Evolutionary conservation across 805 yeast genomes (phyloP), one percentile per base, ranked within the genome.

Genomic region (Kuraishia ogatae): DNA sequence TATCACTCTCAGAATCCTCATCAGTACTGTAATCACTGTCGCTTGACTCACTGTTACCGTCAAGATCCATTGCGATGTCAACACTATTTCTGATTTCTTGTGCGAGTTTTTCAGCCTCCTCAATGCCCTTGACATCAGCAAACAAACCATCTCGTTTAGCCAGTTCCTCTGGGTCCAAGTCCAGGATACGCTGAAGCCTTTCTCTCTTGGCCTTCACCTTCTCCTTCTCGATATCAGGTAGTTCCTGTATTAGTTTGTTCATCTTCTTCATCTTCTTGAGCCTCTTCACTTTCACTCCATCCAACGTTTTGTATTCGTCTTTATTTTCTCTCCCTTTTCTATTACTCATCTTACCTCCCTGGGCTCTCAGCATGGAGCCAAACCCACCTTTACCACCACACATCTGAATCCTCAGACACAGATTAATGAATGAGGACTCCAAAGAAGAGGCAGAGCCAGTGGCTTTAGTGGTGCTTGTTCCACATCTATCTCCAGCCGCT

Each of bases 301-400:
- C 76, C 29, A 76, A 59, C 0, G 73, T 74, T 48, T 72, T 66
- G 54, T 66, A 74, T 6, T 62, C 59, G 48, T 59, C 60, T 13
- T 56, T 60, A n/a, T 55, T 59, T 15, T 63, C 61, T 53, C 56
- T 64, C 17, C 58, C 59, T 50, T 60, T 60, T 54, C 60, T 58
- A 35, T 69, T 66, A 17, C 68, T 61, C 73, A 71, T 70, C 24
- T 66, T 61, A 1, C 71, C 72, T 2, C 76, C 80, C 54, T 71
- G 72, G 2, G 73, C 72, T 46, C 72, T 69, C 53, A 78, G 62
- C 59, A 70, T 62, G 19, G 72, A 65, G 1, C 80, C 81, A 60
- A 77, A 74, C 2, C 81, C 82, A 22, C 82, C 82, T 64, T 78
- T 78, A n/a, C 82, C 82, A 7, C 82, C 82, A 56, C 77, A 70